Percentiles rank a stretch among this genome's conserved stretches.
phyloP scores from a whole-genome alignment of 176 grass and related monocot genomes.

The Raddia guianensis region DNA sequence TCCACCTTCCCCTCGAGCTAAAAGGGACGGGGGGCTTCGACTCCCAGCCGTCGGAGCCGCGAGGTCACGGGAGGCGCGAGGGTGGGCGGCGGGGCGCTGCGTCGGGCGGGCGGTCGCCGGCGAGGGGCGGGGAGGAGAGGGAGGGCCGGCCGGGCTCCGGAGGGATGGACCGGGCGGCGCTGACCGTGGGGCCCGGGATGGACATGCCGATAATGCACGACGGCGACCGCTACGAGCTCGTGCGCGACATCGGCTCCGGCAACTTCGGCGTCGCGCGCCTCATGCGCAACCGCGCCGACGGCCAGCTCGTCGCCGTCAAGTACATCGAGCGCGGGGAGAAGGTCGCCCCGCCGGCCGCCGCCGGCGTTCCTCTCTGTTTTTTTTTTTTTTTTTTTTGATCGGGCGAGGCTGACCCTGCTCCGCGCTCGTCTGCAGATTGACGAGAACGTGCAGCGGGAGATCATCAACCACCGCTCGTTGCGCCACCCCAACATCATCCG shows the following conservation, averaged over 20 bases:
- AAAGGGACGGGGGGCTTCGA: not conserved
- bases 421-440: slow-evolving; percentile 61
- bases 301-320: slow-evolving; percentile 87
- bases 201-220: slow-evolving; percentile 97
- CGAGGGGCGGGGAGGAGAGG: not conserved
- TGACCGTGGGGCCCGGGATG: slow-evolving; percentile 82
- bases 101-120: slow-evolving; percentile 13
- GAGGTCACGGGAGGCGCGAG: slow-evolving; percentile 37
- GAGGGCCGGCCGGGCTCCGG: no score
- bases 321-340: slow-evolving; percentile 88
- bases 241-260: slow-evolving; percentile 79
- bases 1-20: not conserved
- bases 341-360: not conserved
- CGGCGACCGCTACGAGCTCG: slow-evolving; percentile 87
- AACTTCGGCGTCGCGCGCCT: slow-evolving; percentile 85
- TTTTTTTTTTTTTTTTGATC: not conserved
- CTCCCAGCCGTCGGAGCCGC: not conserved
- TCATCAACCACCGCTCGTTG: slow-evolving; percentile 90
- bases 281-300: slow-evolving; percentile 71
- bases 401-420: not conserved
- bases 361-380: not conserved
- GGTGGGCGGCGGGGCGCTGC: not conserved
- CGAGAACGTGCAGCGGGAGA: slow-evolving; percentile 96
- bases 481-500: slow-evolving; percentile 92
- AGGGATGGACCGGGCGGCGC: slow-evolving; percentile 69